Evolutionary conservation across 2,329 filamentous ascomycete genomes (phyloP), one percentile per base, ranked within the genome.

Genomic region (Aureobasidium sp.): DNA sequence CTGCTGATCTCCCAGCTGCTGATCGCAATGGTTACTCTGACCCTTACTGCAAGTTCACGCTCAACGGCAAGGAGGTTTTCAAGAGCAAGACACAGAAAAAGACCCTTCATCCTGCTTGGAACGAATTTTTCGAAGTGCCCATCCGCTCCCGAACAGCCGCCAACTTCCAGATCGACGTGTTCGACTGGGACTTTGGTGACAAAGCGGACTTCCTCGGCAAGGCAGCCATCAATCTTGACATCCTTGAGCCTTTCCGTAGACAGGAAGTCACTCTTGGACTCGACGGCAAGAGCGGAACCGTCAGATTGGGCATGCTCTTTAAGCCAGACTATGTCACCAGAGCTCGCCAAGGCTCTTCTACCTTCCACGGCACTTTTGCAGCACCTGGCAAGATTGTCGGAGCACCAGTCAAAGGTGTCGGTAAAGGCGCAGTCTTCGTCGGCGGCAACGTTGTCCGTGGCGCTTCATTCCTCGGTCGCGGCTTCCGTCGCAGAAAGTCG

Each of bases 11-110:
- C n/a, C 94, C 94, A 8, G 87, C 94, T 1, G 93, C 93, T 31
- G 94, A 99, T 71, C 87, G 91, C 37, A 99, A 99, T 72, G 94
- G 94, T 68, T 97, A 89, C 82, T 97, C 91, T 69, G 94, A 99
- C 71, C 94, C 94, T 5, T 99, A 93, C 79, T 95, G 90, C 83
- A 93, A 93, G 71, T 99, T 99, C 73, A 85, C 89, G 66, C 82
- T 97, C 67, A 93, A 96, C 70, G 92, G 88, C 51, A 87, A 91
- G 70, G 89, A 95, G 62, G 84, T 97, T 0, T 91, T 90, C 84
- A 99, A 97, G 82, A 96, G 92, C 48, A 95, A 97, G 77, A 87
- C 87, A 1, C 87, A 93, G 73, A 99, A 97, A 84, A 99, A 99
- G 83, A 97, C 94, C 0, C 82, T 99, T 3, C 87, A 94, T 68